Evolutionary conservation across 176 grass and related monocot species (phyloP).

Genomic region (Aegilops umbellulata): DNA sequence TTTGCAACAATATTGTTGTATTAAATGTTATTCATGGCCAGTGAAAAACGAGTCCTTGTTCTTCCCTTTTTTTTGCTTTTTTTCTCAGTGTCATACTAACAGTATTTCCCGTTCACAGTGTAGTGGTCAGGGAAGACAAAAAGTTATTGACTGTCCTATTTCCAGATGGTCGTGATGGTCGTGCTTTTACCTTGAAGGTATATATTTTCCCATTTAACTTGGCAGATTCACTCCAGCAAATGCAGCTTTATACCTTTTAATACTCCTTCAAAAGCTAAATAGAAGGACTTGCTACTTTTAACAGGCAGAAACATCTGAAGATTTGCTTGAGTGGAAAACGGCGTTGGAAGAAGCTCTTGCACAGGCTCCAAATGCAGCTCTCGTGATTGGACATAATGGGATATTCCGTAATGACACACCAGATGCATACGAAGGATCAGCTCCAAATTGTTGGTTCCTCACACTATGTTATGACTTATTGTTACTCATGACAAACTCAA

Average conservation of each 20-base stretch:
- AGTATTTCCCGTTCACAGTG: slow-evolving; percentile 53
- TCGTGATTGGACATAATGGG: slow-evolving; percentile 98
- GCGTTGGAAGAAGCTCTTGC: slow-evolving; percentile 96
- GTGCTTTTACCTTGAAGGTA: slow-evolving; percentile 99
- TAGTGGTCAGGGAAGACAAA: slow-evolving; percentile 98
- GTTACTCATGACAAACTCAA: neutral
- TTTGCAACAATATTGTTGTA: slow-evolving; percentile 8
- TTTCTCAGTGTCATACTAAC: neutral
- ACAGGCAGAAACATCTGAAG: slow-evolving; percentile 88
- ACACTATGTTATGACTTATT: slow-evolving; percentile 14
- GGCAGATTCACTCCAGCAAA: neutral
- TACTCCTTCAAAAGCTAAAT: neutral
- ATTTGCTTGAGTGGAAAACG: slow-evolving; percentile 98
- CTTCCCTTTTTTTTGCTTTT: slow-evolving; percentile 12
- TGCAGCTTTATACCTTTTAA: slow-evolving; percentile 20
- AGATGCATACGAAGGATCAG: slow-evolving; percentile 88
- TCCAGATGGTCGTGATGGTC: slow-evolving; percentile 95
- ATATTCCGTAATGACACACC: slow-evolving; percentile 91
- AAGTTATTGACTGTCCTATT: slow-evolving; percentile 95
- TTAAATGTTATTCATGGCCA: slow-evolving; percentile 26
- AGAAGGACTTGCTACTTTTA: neutral
- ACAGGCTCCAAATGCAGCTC: slow-evolving; percentile 98
- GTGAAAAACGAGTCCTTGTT: slow-evolving; percentile 18
- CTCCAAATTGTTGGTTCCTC: slow-evolving; percentile 72
- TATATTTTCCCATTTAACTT: slow-evolving; percentile 18